Percentiles rank a stretch among this genome's conserved stretches.
Evolutionary conservation across 2,329 filamentous ascomycete genomes (phyloP).

Genomic region (Grosmannia penicillata): DNA sequence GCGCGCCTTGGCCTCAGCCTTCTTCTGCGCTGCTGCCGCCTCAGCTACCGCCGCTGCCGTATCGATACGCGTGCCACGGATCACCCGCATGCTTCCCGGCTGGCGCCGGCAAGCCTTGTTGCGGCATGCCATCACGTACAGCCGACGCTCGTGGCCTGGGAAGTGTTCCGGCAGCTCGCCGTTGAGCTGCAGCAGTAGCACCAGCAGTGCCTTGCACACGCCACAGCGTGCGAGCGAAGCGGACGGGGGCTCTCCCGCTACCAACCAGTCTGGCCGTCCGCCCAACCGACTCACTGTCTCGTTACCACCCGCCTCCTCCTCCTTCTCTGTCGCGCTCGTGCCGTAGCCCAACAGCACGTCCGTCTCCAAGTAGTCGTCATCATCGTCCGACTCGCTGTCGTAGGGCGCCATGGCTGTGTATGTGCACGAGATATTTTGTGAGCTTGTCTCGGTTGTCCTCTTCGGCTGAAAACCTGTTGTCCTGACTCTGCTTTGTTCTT

Average conservation of each 20-base stretch:
- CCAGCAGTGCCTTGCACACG: constrained; percentile 72
- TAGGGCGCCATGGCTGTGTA: constrained; percentile 50
- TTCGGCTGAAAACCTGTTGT: too few relatives aligned
- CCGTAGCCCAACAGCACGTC: constrained; percentile 85
- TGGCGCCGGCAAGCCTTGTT: constrained; percentile 68
- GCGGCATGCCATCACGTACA: constrained; percentile 78
- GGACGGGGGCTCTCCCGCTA: constrained; percentile 54
- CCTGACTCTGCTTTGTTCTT: background rate
- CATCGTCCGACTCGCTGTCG: constrained; percentile 73
- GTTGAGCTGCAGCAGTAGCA: constrained; percentile 78
- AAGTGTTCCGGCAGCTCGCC: constrained; percentile 79
- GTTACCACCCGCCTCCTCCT: constrained; percentile 38
- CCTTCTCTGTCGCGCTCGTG: constrained; percentile 23
- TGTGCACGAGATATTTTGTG: background rate
- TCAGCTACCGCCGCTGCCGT: constrained; percentile 23
- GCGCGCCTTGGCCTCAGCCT: constrained; percentile 12
- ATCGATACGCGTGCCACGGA: constrained; percentile 48
- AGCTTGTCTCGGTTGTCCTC: too few relatives aligned
- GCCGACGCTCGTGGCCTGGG: constrained; percentile 68
- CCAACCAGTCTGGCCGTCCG: constrained; percentile 75
- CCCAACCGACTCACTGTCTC: constrained; percentile 82
- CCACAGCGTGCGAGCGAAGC: constrained; percentile 71
- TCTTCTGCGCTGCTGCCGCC: constrained; percentile 14
- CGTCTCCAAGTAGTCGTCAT: constrained; percentile 58
- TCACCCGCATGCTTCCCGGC: constrained; percentile 61